Percentiles rank a stretch among this genome's conserved stretches.
phyloP scores from a whole-genome alignment of 306 rosid species.

The Myrica gale region DNA sequence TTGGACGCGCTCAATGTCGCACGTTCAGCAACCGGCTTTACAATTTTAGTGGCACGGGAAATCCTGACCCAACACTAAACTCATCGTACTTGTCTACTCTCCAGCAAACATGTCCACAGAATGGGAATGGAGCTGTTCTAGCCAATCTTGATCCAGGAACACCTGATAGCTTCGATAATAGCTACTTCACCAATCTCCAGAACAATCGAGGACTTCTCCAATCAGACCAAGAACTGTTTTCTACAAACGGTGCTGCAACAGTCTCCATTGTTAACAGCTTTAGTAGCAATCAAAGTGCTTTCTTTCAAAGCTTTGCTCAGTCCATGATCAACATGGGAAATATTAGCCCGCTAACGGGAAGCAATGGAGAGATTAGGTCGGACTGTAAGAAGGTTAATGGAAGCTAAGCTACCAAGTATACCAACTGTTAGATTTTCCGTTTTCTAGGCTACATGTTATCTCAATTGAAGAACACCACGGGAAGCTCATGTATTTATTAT shows the following conservation, averaged over 20 bases:
- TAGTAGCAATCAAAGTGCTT: slow-evolving; percentile 47
- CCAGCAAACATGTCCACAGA: slow-evolving; percentile 57
- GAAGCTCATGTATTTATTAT: no score
- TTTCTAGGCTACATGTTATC: no score
- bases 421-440: no score
- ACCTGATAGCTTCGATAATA: slow-evolving; percentile 50
- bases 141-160: slow-evolving; percentile 49
- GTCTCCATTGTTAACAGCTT: slow-evolving; percentile 53
- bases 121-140: slow-evolving; percentile 37
- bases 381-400: slow-evolving; percentile 65
- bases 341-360: slow-evolving; percentile 53
- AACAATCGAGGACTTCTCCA: slow-evolving; percentile 49
- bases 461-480: no score
- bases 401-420: slow-evolving; percentile 23
- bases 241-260: slow-evolving; percentile 44
- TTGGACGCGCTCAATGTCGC: slow-evolving; percentile 65
- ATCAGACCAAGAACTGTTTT: slow-evolving; percentile 56
- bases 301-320: slow-evolving; percentile 51
- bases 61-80: slow-evolving; percentile 59
- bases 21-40: slow-evolving; percentile 45
- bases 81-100: slow-evolving; percentile 49
- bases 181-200: slow-evolving; percentile 48
- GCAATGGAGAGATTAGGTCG: slow-evolving; percentile 52
- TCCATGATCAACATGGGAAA: slow-evolving; percentile 80
- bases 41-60: slow-evolving; percentile 46